These are phyloP conservation scores for Nicotiana otophora DNA, from an alignment of 257 asterid species.

Conservation along the genomic window DNA sequence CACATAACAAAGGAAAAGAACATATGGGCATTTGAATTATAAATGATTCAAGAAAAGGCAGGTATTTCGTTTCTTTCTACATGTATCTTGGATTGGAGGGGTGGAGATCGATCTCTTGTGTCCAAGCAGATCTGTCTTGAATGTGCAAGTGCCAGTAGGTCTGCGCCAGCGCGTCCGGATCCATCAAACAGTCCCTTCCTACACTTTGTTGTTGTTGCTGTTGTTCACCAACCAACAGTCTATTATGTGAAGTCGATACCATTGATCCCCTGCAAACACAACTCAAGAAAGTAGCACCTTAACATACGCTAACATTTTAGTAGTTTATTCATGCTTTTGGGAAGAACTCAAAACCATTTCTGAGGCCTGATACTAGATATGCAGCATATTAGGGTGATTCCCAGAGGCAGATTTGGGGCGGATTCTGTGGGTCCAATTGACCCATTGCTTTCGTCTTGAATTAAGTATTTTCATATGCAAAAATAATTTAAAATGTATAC, in stretches of 20 bases:
- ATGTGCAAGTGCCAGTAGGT: constrained; percentile 16
- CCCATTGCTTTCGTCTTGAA: neutral
- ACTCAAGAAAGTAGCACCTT: neutral
- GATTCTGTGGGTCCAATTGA: neutral
- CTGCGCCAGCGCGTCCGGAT: constrained; percentile 27
- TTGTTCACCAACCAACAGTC: constrained; percentile 32
- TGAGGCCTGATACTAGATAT: too few relatives aligned
- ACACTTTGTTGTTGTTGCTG: constrained; percentile 8
- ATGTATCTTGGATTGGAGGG: neutral
- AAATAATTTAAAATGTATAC: too few relatives aligned
- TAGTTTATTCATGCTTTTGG: neutral
- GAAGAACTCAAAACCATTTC: neutral
- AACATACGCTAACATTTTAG: neutral
- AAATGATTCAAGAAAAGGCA: neutral
- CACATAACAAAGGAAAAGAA: neutral
- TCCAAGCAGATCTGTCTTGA: constrained; percentile 15
- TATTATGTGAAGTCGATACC: constrained; percentile 19
- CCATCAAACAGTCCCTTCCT: constrained; percentile 32
- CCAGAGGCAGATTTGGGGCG: neutral
- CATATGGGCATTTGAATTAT: constrained; percentile 22
- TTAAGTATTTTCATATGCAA: neutral
- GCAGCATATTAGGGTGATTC: neutral
- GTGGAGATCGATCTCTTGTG: constrained; percentile 17
- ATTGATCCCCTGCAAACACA: constrained; percentile 21
- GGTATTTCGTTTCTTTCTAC: neutral